Evolutionary conservation across 805 yeast species (phyloP).

Genomic region (Yarrowia sp.): DNA sequence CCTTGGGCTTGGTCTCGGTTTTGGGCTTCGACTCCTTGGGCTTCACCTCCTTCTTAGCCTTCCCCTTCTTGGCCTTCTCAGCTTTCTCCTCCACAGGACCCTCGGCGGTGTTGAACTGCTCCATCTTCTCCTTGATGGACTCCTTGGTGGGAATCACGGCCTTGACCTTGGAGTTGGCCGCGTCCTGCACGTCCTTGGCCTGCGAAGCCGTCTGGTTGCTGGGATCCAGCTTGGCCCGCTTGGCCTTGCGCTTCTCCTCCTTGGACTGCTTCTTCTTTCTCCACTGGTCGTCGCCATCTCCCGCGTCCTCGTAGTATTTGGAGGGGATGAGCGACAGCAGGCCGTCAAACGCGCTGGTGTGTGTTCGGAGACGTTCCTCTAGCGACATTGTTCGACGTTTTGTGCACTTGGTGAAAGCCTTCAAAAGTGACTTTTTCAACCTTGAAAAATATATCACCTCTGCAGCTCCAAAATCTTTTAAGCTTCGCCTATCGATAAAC

Average conservation of each 20-base stretch:
- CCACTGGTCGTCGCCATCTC: conserved; percentile 88
- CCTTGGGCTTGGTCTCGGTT: conserved; percentile 16
- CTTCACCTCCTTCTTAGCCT: conserved; percentile 26
- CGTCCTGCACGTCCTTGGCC: conserved; percentile 41
- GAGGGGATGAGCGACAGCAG: conserved; percentile 89
- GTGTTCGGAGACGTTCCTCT: conserved; percentile 39
- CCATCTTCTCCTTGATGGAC: conserved; percentile 17
- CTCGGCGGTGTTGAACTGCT: conserved; percentile 37
- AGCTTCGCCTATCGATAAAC: neutral
- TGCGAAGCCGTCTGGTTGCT: conserved; percentile 36
- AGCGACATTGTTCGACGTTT: conserved; percentile 6
- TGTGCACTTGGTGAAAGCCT: neutral
- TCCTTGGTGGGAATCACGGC: conserved; percentile 22
- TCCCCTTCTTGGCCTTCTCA: neutral
- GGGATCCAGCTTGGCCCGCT: conserved; percentile 76
- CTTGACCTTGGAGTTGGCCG: conserved; percentile 33
- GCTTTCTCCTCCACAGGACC: conserved; percentile 28
- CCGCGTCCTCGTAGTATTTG: conserved; percentile 81
- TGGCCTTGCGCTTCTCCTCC: conserved; percentile 62
- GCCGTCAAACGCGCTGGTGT: conserved; percentile 68
- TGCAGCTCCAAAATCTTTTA: neutral
- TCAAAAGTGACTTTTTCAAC: neutral
- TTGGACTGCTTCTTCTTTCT: conserved; percentile 68
- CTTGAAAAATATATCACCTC: conserved; percentile 7
- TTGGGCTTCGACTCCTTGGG: conserved; percentile 30